These are phyloP conservation scores for Auricularia auricula-judae DNA, from an alignment of 768 basidiomycete genomes.

Conservation along the genomic window DNA sequence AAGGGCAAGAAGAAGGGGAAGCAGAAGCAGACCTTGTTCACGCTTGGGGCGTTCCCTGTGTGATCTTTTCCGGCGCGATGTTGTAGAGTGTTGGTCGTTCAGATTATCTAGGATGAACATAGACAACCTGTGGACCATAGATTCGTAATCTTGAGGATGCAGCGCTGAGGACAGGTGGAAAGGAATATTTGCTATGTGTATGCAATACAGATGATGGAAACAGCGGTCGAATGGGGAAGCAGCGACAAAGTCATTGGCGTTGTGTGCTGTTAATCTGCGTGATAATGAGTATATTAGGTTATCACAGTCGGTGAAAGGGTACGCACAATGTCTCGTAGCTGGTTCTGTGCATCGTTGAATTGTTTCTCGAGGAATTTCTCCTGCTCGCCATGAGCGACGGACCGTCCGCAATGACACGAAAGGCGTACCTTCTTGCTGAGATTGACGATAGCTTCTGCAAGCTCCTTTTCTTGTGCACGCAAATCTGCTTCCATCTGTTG, in stretches of 20 bases:
- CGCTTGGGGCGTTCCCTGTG: conserved; percentile 36
- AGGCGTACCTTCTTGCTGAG: conserved; percentile 70
- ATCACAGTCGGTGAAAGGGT: background rate
- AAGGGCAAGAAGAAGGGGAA: conserved; percentile 61
- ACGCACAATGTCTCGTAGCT: conserved; percentile 74
- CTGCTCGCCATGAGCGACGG: conserved; percentile 27
- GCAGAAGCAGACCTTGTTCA: conserved; percentile 79
- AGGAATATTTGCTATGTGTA: too few relatives aligned
- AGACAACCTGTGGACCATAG: too few relatives aligned
- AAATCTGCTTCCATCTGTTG: conserved; percentile 68
- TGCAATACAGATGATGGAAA: too few relatives aligned
- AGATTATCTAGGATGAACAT: too few relatives aligned
- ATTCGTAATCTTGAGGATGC: too few relatives aligned
- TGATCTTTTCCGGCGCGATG: background rate
- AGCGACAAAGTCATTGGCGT: background rate
- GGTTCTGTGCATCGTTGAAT: conserved; percentile 78
- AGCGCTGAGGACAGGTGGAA: too few relatives aligned
- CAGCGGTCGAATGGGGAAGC: too few relatives aligned
- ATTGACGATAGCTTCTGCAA: conserved; percentile 72
- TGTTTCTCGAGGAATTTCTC: conserved; percentile 90
- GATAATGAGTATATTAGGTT: background rate
- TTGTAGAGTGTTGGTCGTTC: too few relatives aligned
- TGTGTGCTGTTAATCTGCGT: background rate
- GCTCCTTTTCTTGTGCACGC: conserved; percentile 65
- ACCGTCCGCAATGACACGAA: background rate